Base-by-base conservation (phyloP, 2,329 filamentous ascomycete species). In the Ustulina deusta region DNA sequence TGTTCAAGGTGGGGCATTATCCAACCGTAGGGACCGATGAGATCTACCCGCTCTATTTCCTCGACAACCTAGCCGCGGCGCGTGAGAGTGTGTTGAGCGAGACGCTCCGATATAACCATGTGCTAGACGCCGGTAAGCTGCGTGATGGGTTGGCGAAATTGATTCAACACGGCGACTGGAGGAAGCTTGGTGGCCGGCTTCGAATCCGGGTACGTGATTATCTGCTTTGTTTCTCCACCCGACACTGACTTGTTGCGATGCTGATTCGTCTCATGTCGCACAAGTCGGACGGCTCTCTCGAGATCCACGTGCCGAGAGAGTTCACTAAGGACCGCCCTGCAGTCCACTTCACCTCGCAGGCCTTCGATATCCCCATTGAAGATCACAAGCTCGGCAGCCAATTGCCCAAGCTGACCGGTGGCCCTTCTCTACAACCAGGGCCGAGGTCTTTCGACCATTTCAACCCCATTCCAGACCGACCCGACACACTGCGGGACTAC, bases 91-190 rank as follows among this genome's bases (percentile, higher is more conserved):
- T 68, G 3, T 56, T 68, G 46, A 61, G 61, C 61, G 61, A 68
- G 65, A 65, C 55, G n/a, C 29, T 68, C n/a, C 32, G 40, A 34
- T 68, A 54, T 38, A 46, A 58, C 36, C 51, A 60, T 4, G 62
- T 68, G 25, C 62, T 68, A 38, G 61, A 68, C 51, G 38, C 56
- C 15, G 22, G 17, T 44, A 68, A 68, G 20, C 55, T 68, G 15
- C 36, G 51, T n/a, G 25, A 56, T 49, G 55, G 61, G 6, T 55
- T 68, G 20, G 56, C 34, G 10, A 65, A 17, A 36, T 34, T 68
- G 49, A 40, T 68, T 20, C 57, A 63, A 27, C 51, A 54, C 27
- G 60, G 60, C 13, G 65, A 64, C 44, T 64, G 65, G 61, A 52
- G 61, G 27, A 67, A 64, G 46, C 27, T 64, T 20, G 60, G 65